Evolutionary conservation across 768 basidiomycete species (phyloP), one percentile per base, ranked within the genome.

Genomic region (Roridomyces roridus): DNA sequence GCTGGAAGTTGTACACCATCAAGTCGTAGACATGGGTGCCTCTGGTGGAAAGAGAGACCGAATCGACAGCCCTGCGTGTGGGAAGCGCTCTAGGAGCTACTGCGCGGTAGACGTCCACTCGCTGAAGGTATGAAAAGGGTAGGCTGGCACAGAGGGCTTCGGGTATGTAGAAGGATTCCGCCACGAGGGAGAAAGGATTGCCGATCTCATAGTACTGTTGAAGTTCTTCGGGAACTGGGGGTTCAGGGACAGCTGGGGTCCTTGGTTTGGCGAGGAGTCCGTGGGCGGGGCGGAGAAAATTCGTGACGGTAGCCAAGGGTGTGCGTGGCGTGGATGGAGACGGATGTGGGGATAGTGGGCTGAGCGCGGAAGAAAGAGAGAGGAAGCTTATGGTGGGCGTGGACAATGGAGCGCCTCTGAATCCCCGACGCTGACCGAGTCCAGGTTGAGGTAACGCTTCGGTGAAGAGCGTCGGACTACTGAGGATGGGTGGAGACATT

Each of bases 361-460:
- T 67, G 40, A 62, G 36, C 18, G 55, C 59, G 56, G 67, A 42
- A 62, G 62, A 25, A 63, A 67, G 41, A 37, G 46, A 53, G 2
- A 66, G 64, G 42, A 70, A 67, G 9, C 34, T 62, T 25, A 23
- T 46, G 12, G 60, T 66, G 51, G 50, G 64, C 31, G 25, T 34
- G 25, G 53, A 64, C 11, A 70, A 50, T 17, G 71, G 66, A 15
- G 71, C 65, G 23, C 72, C 72, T 49, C 69, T 72, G 57, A 73
- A 71, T 14, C 72, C 72, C 42, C 72, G 63, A 12, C 72, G 66
- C 60, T 65, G 64, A 7, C 68, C 72, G 11, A 73, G 67, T 21
- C 62, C 65, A 5, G 65, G 67, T 66, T 31, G 60, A 31, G 20
- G 29, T 31, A 15, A 34, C 29, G 6, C 29, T 11, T 34, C 31